These are phyloP conservation scores for Chaetomiaceae sp. DNA, from an alignment of 2,329 filamentous ascomycete species.

Conservation along the genomic window DNA sequence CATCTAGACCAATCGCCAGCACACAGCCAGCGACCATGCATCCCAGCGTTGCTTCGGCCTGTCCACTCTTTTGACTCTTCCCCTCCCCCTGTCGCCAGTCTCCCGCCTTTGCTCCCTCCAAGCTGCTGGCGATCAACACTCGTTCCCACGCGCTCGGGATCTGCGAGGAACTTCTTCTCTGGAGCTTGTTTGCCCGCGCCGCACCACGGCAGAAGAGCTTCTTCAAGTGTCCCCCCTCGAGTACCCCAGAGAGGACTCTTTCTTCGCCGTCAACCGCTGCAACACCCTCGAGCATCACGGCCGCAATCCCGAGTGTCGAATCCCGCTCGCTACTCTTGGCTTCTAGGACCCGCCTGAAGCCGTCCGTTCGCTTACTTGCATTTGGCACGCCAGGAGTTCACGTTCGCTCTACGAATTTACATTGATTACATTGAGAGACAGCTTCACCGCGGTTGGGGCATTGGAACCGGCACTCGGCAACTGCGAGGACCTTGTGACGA, in stretches of 20 bases:
- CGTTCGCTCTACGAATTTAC: neutral
- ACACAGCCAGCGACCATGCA: slow-evolving; percentile 4
- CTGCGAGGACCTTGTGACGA: neutral
- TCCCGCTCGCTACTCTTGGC: slow-evolving; percentile 13
- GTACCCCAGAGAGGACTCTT: too few relatives aligned
- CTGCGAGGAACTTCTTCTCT: neutral
- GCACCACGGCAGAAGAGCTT: slow-evolving; percentile 1
- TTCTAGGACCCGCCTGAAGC: slow-evolving; percentile 16
- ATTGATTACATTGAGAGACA: too few relatives aligned
- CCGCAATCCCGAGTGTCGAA: neutral
- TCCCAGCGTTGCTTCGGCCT: slow-evolving; percentile 8
- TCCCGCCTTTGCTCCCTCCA: slow-evolving; percentile 1
- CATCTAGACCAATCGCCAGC: slow-evolving; percentile 20
- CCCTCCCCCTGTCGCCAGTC: slow-evolving; percentile 16
- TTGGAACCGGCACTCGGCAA: neutral
- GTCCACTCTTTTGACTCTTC: slow-evolving; percentile 19
- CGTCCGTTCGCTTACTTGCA: slow-evolving; percentile 20
- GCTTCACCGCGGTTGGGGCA: neutral
- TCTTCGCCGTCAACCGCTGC: neutral
- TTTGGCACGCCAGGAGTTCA: neutral
- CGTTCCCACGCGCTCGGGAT: slow-evolving; percentile 13
- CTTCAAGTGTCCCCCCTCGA: too few relatives aligned
- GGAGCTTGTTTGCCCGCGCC: slow-evolving; percentile 3
- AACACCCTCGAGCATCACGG: neutral
- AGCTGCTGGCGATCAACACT: slow-evolving; percentile 13